Evolutionary conservation across 805 yeast genomes (phyloP), one percentile per base, ranked within the genome.

Genomic region (Saturnispora zaruensis): DNA sequence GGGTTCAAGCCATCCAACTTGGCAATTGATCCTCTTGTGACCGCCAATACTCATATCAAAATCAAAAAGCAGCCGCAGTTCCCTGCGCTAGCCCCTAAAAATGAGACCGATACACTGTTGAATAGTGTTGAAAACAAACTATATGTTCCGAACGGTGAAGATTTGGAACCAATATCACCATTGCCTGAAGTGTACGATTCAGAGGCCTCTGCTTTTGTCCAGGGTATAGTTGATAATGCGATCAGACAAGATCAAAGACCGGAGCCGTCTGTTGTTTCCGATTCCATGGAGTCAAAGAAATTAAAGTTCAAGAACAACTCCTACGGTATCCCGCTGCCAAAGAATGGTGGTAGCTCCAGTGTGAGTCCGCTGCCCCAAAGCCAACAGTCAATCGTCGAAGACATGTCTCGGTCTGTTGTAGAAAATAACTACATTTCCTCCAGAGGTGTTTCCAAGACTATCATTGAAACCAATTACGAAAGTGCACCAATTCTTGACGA

Each of bases 391-490:
- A 55, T 16, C 53, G 50, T 44, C 54, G 61, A 43, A 36, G 23
- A 16, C 75, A 24, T 20, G 3, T 18, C 44, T 32, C 37, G 41
- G n/a, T 20, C 44, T 11, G 81, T 88, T 48, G 76, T 86, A 49
- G 96, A 88, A 66, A 80, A 86, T 38, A 56, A 47, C 32, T 82
- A 88, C 16, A 80, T 88, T n/a, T 84, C 82, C 46, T 84, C 84
- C 25, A 81, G 83, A 61, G 96, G 96, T 48, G 85, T 86, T 20
- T 81, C 80, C 58, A 88, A 88, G 71, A 87, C 95, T 3, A 85
- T 88, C 53, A 87, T 88, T 59, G 91, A 84, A 20, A n/a, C 47
- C 5, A 30, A 49, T 23, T 8, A 11, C n/a, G 45, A 44, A 20
- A 42, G 37, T 16, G 36, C 21, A 6, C 21, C 40, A n/a, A 18